Percentiles rank a stretch among this genome's conserved stretches.
phyloP scores from a whole-genome alignment of 306 rosid species.

The Corylus americana region DNA sequence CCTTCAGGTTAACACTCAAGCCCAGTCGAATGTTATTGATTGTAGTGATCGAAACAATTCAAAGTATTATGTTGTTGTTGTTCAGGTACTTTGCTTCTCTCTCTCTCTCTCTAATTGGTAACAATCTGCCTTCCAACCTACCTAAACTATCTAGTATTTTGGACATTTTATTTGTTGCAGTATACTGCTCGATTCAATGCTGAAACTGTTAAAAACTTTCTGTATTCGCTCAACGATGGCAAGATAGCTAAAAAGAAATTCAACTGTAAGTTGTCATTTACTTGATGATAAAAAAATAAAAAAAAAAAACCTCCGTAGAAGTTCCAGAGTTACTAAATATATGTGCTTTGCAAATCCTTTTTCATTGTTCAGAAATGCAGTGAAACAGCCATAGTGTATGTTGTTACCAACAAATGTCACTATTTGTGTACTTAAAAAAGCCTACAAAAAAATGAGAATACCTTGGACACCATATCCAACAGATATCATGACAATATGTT shows the following conservation, averaged over 20 bases:
- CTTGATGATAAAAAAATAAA: neutral
- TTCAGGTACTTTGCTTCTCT: conserved; percentile 43
- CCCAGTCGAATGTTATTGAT: conserved; percentile 61
- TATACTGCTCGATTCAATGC: conserved; percentile 59
- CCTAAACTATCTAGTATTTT: neutral
- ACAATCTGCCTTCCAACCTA: neutral
- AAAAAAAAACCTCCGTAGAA: neutral
- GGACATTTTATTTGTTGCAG: conserved; percentile 36
- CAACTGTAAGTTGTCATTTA: conserved; percentile 41
- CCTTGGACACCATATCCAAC: neutral
- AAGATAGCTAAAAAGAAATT: conserved; percentile 61
- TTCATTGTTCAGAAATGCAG: neutral
- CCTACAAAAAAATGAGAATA: neutral
- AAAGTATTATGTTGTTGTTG: conserved; percentile 77
- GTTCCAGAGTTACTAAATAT: neutral
- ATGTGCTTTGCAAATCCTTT: neutral
- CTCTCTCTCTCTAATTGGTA: neutral
- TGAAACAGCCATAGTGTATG: neutral
- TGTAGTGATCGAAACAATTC: conserved; percentile 80
- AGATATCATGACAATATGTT: neutral
- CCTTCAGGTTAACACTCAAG: conserved; percentile 76
- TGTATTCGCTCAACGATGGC: conserved; percentile 53
- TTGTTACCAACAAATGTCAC: neutral
- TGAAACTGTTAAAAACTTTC: conserved; percentile 50
- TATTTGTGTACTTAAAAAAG: neutral